These are phyloP conservation scores for Lentinula detonsa DNA, from an alignment of 768 basidiomycete species.

Conservation along the genomic window DNA sequence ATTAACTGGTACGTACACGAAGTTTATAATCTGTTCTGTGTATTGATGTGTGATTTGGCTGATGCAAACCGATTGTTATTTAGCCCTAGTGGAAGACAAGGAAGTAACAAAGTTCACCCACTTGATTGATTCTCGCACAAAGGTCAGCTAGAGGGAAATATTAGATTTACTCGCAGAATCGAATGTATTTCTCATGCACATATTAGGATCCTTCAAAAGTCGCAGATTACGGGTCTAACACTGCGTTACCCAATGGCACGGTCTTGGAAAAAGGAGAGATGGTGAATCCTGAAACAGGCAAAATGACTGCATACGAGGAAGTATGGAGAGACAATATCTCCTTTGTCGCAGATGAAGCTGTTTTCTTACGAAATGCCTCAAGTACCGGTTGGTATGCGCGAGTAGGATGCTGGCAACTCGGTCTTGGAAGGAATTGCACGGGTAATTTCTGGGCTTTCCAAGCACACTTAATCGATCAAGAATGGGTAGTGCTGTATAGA, in stretches of 20 bases:
- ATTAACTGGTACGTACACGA: conserved; percentile 2
- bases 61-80: not conserved
- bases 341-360: not conserved
- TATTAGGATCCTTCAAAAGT: conserved; percentile 13
- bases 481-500: not conserved
- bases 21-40: no score
- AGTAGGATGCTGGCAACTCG: conserved; percentile 7
- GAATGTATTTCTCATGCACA: not conserved
- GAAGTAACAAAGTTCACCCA: conserved; percentile 22
- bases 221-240: conserved; percentile 21
- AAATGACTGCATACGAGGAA: conserved; percentile 23
- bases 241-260: conserved; percentile 19
- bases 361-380: conserved; percentile 6
- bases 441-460: conserved; percentile 8
- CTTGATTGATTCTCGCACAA: conserved; percentile 26
- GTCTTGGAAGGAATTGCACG: not conserved
- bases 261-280: conserved; percentile 26
- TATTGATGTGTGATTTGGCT: not conserved
- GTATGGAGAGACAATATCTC: conserved; percentile 22
- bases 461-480: not conserved
- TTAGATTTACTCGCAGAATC: not conserved
- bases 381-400: conserved; percentile 7
- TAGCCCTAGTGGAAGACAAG: not conserved
- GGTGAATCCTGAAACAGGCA: conserved; percentile 25
- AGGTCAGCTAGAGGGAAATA: conserved; percentile 9